A percentile compares a stretch with the other conserved stretches of the same genome.
Conservation (phyloP, 768 basidiomycete species). For the Pleurotus djamor region DNA sequence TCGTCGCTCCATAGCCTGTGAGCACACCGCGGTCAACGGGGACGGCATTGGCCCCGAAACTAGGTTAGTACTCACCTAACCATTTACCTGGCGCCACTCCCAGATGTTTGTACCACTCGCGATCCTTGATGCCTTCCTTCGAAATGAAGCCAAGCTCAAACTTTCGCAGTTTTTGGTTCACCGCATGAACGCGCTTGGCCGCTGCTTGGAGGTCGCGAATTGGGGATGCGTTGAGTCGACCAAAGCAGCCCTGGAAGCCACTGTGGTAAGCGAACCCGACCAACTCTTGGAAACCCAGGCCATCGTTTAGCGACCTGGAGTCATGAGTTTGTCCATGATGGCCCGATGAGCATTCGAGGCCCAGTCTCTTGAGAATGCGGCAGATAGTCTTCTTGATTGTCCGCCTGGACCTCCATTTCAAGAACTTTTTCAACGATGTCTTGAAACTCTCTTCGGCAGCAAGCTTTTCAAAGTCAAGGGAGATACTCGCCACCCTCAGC, state of each 20-base stretch:
- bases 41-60: not conserved
- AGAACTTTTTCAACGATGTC: constrained; percentile 29
- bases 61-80: constrained; percentile 49
- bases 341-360: constrained; percentile 21
- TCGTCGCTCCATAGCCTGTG: constrained; percentile 81
- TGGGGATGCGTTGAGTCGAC: constrained; percentile 18
- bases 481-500: constrained; percentile 36
- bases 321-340: constrained; percentile 1
- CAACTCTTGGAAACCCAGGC: not conserved
- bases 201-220: constrained; percentile 51
- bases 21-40: not conserved
- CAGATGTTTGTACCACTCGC: constrained; percentile 86
- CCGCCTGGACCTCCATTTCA: constrained; percentile 22
- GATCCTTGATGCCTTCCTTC: constrained; percentile 70
- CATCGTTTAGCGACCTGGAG: not conserved
- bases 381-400: constrained; percentile 26
- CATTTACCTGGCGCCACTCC: constrained; percentile 87
- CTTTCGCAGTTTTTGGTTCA: constrained; percentile 63
- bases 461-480: constrained; percentile 43
- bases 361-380: constrained; percentile 30
- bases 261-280: not conserved
- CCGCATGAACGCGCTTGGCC: constrained; percentile 51
- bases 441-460: constrained; percentile 36
- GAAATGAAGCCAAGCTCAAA: constrained; percentile 85
- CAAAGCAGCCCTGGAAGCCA: not conserved